These are phyloP conservation scores for Arachnomyces sp. DNA, from an alignment of 2,329 filamentous ascomycete species.

Conservation along the genomic window DNA sequence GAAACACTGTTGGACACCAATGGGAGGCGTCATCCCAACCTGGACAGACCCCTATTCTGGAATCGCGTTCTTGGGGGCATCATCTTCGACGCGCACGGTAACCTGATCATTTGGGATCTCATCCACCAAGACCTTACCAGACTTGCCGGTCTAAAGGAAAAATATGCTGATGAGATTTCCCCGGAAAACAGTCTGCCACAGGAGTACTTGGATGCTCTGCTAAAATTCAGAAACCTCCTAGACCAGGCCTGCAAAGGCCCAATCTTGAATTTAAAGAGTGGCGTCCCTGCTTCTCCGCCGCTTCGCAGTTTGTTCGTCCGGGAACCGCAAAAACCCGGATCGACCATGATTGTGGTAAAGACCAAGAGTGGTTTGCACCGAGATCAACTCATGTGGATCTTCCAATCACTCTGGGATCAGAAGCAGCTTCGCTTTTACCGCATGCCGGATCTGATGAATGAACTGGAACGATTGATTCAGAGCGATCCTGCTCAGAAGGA, in stretches of 20 bases:
- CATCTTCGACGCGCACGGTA: conserved; percentile 26
- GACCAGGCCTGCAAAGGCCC: conserved; percentile 24
- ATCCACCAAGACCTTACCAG: conserved; percentile 25
- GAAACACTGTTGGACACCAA: conserved; percentile 36
- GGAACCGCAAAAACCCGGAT: conserved; percentile 15
- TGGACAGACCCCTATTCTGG: conserved; percentile 28
- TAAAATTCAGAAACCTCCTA: conserved; percentile 35
- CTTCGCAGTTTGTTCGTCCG: conserved; percentile 30
- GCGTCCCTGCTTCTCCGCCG: conserved; percentile 34
- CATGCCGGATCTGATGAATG: conserved; percentile 37
- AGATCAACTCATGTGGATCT: conserved; percentile 29
- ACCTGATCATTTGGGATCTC: conserved; percentile 34
- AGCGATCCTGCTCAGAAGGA: conserved; percentile 28
- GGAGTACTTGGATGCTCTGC: conserved; percentile 33
- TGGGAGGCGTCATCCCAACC: conserved; percentile 17
- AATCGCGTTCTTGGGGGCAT: conserved; percentile 29
- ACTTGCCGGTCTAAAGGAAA: conserved; percentile 23
- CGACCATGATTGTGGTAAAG: conserved; percentile 16
- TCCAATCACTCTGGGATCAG: conserved; percentile 34
- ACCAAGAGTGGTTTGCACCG: conserved; percentile 5
- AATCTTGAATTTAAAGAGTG: conserved; percentile 20
- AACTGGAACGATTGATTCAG: conserved; percentile 41
- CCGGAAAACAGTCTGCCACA: conserved; percentile 28
- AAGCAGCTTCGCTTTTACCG: conserved; percentile 25
- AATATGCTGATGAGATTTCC: conserved; percentile 26